These are phyloP conservation scores for Adansonia madagascariensis DNA, from an alignment of 441 rosid genomes.

Conservation along the genomic window DNA sequence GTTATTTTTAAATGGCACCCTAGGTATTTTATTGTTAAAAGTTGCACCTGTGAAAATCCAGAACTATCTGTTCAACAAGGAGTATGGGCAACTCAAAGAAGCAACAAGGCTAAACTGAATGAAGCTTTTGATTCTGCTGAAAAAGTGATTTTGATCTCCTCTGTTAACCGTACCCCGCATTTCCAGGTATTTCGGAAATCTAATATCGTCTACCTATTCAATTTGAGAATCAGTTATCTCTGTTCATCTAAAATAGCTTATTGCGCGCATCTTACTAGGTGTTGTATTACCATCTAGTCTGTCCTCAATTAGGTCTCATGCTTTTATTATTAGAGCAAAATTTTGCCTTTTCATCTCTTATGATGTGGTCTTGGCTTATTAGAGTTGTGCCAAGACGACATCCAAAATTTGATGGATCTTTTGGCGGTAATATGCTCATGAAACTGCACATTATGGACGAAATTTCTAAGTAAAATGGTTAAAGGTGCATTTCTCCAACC, in stretches of 20 bases:
- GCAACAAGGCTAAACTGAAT: conserved; percentile 95
- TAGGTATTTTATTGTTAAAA: conserved; percentile 99
- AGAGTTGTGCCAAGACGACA: conserved; percentile 99
- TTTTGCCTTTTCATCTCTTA: conserved; percentile 13
- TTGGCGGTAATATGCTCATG: conserved; percentile 96
- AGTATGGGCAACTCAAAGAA: conserved; percentile 99
- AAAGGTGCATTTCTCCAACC: conserved; percentile 53
- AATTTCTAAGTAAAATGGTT: conserved; percentile 98
- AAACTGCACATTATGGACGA: conserved; percentile 95
- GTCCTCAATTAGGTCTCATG: conserved; percentile 3
- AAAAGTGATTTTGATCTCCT: conserved; percentile 89
- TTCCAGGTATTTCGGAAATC: conserved; percentile 73
- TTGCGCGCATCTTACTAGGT: not conserved
- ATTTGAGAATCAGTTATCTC: not conserved
- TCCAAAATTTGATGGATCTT: conserved; percentile 91
- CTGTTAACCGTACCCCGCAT: conserved; percentile 93
- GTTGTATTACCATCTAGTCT: conserved; percentile 5
- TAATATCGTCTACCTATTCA: conserved; percentile 22
- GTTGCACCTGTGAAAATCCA: conserved; percentile 95
- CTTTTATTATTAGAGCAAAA: conserved; percentile 3
- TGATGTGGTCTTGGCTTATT: conserved; percentile 30
- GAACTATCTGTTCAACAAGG: conserved; percentile 99
- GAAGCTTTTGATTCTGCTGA: conserved; percentile 95
- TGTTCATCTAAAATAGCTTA: not conserved
- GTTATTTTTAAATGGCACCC: conserved; percentile 33